phyloP scores from a whole-genome alignment of 495 filamentous ascomycete genomes.

The Penicillium bialowiezense region DNA sequence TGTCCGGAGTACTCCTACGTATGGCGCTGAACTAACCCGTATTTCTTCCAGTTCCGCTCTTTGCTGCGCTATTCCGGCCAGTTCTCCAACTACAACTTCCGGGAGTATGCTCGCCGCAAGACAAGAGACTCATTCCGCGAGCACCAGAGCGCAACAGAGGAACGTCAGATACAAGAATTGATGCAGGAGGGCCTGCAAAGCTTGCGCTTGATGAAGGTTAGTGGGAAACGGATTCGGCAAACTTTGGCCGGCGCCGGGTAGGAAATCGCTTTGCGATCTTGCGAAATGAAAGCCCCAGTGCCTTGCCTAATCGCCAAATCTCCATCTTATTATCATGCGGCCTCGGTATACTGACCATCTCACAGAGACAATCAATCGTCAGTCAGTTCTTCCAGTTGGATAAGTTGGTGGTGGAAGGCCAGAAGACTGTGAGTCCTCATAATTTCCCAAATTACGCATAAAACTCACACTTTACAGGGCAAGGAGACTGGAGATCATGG shows the following conservation, averaged over 20 bases:
- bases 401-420: conserved; percentile 88
- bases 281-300: neutral
- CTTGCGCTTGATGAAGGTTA: conserved; percentile 87
- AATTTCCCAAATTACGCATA: neutral
- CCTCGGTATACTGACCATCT: conserved; percentile 19
- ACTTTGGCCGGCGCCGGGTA: neutral
- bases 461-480: conserved; percentile 47
- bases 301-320: neutral
- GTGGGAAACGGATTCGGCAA: conserved; percentile 21
- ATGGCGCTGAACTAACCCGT: neutral
- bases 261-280: neutral
- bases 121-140: conserved; percentile 87
- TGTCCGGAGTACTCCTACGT: neutral
- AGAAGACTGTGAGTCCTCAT: conserved; percentile 50
- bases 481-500: conserved; percentile 70
- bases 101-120: conserved; percentile 89
- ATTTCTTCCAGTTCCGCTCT: conserved; percentile 71
- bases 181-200: conserved; percentile 86
- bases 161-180: conserved; percentile 79
- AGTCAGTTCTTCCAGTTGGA: conserved; percentile 95
- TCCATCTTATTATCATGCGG: neutral
- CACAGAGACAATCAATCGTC: conserved; percentile 88
- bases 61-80: conserved; percentile 81
- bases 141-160: conserved; percentile 62
- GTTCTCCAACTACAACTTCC: conserved; percentile 94